Base-by-base conservation (phyloP, 495 filamentous ascomycete genomes). In the Trichoderma gamsii region DNA sequence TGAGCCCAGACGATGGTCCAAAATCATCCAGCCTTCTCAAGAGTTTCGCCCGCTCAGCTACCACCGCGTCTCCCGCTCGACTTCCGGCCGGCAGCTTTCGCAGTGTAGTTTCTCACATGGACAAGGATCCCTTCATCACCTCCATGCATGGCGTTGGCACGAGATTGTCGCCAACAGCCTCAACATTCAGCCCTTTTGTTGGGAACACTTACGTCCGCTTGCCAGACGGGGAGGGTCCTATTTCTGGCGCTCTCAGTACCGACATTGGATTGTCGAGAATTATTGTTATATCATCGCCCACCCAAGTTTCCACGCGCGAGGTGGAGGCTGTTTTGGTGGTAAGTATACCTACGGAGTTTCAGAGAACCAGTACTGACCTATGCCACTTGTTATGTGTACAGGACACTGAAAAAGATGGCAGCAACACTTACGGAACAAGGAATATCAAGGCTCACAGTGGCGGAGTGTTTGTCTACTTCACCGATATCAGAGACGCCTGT, bases 1-100 rank as follows among this genome's bases (percentile, higher is more conserved):
- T 89, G 74, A 88, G 87, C n/a, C 86, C 87, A 0, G 85, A 87
- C 18, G 86, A 88, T 56, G 78, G 79, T 25, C 71, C 74, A 49
- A 72, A 74, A 67, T 76, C 79, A 27, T 71, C 70, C 52, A 78
- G 73, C 66, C 66, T 73, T 32, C 63, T 74, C 38, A 71, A 73
- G 27, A 69, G 72, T 32, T 66, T 78, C 52, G 73, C 46, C 61
- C 56, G 69, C 69, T 43, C 64, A 51, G 52, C 25, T 27, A 35
- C 68, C 64, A 12, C 73, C 69, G 15, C 67, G 67, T 67, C 69
- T 56, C 68, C 68, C 69, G 18, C 16, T 41, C 16, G 29, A 38
- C 32, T 61, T 44, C 64, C 43, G 70, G 68, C 2, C 35, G 35
- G 11, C 38, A 51, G 63, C 35, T 74, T 69, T 66, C 46, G 63